Evolutionary conservation across 768 basidiomycete species (phyloP).

Genomic region (Rhodocollybia butyracea): DNA sequence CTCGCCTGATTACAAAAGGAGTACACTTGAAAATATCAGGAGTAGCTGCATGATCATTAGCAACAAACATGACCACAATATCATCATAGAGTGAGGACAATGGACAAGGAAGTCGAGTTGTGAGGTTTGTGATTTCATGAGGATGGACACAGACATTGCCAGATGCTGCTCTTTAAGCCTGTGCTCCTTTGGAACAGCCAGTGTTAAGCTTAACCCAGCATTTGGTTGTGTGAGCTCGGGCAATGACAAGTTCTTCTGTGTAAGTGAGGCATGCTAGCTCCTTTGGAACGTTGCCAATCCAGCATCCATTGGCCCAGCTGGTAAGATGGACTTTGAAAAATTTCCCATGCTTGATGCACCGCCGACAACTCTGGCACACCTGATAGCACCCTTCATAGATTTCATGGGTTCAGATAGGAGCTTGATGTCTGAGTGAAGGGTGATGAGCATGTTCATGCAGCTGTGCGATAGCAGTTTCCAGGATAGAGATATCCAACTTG

Average conservation of each 20-base stretch:
- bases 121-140: constrained; percentile 11
- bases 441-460: no score
- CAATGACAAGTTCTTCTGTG: constrained; percentile 14
- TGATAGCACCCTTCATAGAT: no score
- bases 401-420: no score
- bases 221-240: constrained; percentile 8
- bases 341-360: no score
- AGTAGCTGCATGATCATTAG: constrained; percentile 2
- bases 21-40: constrained; percentile 9
- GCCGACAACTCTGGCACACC: no score
- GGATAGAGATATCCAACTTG: no score
- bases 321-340: constrained; percentile 11
- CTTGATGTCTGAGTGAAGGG: no score
- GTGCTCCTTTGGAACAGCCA: neutral
- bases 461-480: no score
- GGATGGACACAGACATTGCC: constrained; percentile 15
- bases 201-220: constrained; percentile 11
- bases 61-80: constrained; percentile 14
- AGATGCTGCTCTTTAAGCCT: constrained; percentile 7
- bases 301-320: constrained; percentile 20
- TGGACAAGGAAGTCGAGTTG: neutral
- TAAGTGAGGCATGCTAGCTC: constrained; percentile 9
- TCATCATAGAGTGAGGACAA: constrained; percentile 10
- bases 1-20: constrained; percentile 13
- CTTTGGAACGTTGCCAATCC: constrained; percentile 15